Evolutionary conservation across 768 basidiomycete genomes (phyloP).

Genomic region (Trametopsis cervina): DNA sequence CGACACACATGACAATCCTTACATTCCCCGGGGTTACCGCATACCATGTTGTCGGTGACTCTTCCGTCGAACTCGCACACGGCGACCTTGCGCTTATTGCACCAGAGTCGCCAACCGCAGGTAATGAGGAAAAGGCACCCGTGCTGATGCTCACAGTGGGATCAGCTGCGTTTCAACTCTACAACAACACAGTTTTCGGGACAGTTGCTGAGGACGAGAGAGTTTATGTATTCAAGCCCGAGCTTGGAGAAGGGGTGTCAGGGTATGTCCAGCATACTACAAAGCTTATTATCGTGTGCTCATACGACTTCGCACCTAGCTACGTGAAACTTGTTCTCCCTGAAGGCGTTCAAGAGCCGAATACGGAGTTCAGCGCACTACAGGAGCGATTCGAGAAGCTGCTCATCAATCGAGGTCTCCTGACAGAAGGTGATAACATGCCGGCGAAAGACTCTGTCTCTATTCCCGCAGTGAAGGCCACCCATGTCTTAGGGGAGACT

Average conservation of each 20-base stretch:
- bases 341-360: conserved; percentile 5
- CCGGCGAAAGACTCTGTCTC: not conserved
- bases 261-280: conserved; percentile 5
- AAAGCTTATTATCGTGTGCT: not conserved
- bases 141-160: conserved; percentile 11
- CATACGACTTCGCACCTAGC: not conserved
- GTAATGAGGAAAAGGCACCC: not conserved
- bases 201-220: conserved; percentile 12
- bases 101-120: not conserved
- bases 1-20: not conserved
- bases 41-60: conserved; percentile 16
- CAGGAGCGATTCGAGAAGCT: conserved; percentile 18
- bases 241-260: conserved; percentile 7
- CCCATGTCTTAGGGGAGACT: conserved; percentile 1
- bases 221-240: conserved; percentile 11
- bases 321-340: conserved; percentile 9
- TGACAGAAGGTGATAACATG: conserved; percentile 9
- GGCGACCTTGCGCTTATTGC: conserved; percentile 16
- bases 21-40: conserved; percentile 15
- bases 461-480: conserved; percentile 5
- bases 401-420: conserved; percentile 17
- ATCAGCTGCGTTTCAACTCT: conserved; percentile 11
- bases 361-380: conserved; percentile 6
- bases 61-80: conserved; percentile 12
- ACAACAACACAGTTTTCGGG: conserved; percentile 10